phyloP scores from a whole-genome alignment of 371 early-diverging fungal species.

The Blakeslea trispora region DNA sequence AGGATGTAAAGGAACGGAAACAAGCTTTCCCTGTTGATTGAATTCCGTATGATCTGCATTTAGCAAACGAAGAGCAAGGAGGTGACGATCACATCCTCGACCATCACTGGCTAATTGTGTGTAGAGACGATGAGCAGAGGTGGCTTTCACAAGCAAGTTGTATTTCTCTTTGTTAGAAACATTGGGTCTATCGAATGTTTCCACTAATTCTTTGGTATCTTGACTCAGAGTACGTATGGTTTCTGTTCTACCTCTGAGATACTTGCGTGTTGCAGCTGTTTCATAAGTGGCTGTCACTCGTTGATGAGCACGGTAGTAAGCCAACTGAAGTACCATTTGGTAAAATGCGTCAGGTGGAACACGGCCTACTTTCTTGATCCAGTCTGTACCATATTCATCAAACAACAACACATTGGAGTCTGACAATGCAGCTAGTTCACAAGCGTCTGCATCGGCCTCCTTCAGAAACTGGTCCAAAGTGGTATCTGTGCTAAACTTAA shows the following conservation, averaged over 20 bases:
- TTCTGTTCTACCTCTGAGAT: conserved; percentile 84
- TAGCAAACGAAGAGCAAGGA: conserved; percentile 74
- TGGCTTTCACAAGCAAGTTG: conserved; percentile 62
- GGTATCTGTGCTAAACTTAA: conserved; percentile 56
- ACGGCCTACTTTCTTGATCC: conserved; percentile 72
- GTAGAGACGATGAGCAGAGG: conserved; percentile 65
- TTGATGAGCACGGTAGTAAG: conserved; percentile 75
- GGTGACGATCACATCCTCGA: conserved; percentile 82
- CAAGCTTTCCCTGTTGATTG: conserved; percentile 21
- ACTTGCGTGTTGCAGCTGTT: conserved; percentile 80
- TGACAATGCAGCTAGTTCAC: conserved; percentile 57
- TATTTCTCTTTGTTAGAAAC: conserved; percentile 38
- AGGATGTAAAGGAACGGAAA: conserved; percentile 46
- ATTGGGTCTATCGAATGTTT: conserved; percentile 53
- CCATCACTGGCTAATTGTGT: conserved; percentile 72
- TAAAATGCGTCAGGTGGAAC: conserved; percentile 85
- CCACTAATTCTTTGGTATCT: conserved; percentile 66
- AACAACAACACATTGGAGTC: conserved; percentile 67
- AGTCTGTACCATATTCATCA: conserved; percentile 41
- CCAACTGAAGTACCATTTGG: conserved; percentile 86
- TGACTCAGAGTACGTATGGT: conserved; percentile 75
- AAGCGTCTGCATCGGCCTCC: conserved; percentile 58
- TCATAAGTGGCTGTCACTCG: conserved; percentile 77
- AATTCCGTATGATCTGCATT: conserved; percentile 35
- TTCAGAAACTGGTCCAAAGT: conserved; percentile 47